Evolutionary conservation across 495 filamentous ascomycete species (phyloP).

Genomic region (Penicillium simplicissimum): DNA sequence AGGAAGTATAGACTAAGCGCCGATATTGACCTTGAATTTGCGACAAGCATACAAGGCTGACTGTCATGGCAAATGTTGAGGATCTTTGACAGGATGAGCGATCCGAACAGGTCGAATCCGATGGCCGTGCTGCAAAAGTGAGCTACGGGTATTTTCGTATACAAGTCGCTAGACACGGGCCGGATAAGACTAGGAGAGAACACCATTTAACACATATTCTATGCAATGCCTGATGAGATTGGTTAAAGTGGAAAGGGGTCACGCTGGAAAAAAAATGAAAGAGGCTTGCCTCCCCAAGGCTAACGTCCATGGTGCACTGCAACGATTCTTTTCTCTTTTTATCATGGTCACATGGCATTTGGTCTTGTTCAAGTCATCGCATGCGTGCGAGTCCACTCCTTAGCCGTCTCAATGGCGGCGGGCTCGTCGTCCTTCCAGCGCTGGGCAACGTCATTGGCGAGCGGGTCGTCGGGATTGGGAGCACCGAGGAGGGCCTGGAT

Average conservation of each 20-base stretch:
- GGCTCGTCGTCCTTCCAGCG: conserved; percentile 94
- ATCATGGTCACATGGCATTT: conserved; percentile 45
- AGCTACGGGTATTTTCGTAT: background rate
- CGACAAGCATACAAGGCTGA: too few species aligned
- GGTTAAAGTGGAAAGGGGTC: conserved; percentile 3
- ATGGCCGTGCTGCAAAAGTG: too few species aligned
- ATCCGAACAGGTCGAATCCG: too few species aligned
- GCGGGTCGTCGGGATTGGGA: conserved; percentile 94
- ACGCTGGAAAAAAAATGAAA: conserved; percentile 18
- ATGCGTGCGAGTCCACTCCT: conserved; percentile 82
- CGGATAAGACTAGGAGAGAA: background rate
- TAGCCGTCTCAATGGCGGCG: conserved; percentile 85
- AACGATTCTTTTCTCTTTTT: conserved; percentile 10
- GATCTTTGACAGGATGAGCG: too few species aligned
- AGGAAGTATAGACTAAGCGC: background rate
- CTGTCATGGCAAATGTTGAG: too few species aligned
- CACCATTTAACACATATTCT: conserved; percentile 17
- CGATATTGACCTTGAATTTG: background rate
- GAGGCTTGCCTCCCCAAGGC: conserved; percentile 6
- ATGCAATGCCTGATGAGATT: conserved; percentile 22
- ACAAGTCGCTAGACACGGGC: background rate
- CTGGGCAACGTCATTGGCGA: conserved; percentile 97
- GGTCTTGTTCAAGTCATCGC: conserved; percentile 55
- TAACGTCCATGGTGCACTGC: conserved; percentile 1
- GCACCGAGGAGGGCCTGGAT: conserved; percentile 96